Base-by-base conservation (phyloP, 176 grass and related monocot species). In the Carex pumila region DNA sequence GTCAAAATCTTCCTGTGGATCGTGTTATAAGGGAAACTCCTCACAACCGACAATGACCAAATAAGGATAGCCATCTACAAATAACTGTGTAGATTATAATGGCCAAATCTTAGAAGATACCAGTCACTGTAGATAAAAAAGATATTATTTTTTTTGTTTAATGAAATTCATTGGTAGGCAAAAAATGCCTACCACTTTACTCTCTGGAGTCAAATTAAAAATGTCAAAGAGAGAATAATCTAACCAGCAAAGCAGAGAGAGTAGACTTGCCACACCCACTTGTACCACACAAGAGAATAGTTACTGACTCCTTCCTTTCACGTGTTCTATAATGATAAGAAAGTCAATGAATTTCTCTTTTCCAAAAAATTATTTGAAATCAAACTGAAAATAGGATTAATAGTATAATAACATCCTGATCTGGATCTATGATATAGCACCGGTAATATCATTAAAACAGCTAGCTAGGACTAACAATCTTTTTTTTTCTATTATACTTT, bases 231-330 rank as follows among this genome's bases (percentile, higher is more conserved):
- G 49, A 87, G 63, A 65, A 5, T 66, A 64, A 88, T 81, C 36
- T 32, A 89, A 97, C 94, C 94, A 97, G 89, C 84, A 97, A 85
- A 60, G 94, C 87, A 29, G 94, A 97, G 85, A 97, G 90, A 47
- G 94, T 97, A 57, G 94, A 94, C 73, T 97, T 97, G 87, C 94
- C 94, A 36, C 94, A 97, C 12, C 94, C 94, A 88, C 92, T 97
- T 78, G 94, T 94, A 84, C 94, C 92, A 3, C 94, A 97, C 72
- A 97, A 90, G 50, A 97, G 92, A 91, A 97, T 81, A 18, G 94
- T 94, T 13, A 97, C 82, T 0, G 94, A 97, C 79, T 97, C 90
- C 84, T 94, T 94, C 61, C 82, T 88, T 90, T 97, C 94, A 57
- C 92, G 87, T 83, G 94, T 88, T 87, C 94, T 97, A 79, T 62